Evolutionary conservation across 2,329 filamentous ascomycete genomes (phyloP).

Genomic region (Aureobasidium sp.): DNA sequence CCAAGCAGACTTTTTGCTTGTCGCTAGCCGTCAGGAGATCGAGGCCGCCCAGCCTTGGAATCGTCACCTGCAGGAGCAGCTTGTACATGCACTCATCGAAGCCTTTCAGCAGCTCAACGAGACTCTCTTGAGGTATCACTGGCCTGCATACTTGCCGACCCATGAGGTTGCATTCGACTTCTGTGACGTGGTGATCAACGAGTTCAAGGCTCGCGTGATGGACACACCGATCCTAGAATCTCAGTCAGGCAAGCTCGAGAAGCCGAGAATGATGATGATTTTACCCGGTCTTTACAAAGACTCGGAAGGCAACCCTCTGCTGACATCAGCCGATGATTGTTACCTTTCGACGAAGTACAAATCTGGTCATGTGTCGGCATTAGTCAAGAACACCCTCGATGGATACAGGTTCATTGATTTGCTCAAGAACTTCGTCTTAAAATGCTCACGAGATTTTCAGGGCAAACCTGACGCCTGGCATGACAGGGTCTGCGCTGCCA

Average conservation of each 20-base stretch:
- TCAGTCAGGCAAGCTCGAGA: not conserved
- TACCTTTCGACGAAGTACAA: not conserved
- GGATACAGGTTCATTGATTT: slow-evolving; percentile 11
- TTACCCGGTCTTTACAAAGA: not conserved
- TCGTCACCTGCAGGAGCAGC: not conserved
- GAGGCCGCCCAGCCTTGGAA: slow-evolving; percentile 18
- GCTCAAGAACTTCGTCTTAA: slow-evolving; percentile 9
- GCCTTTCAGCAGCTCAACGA: slow-evolving; percentile 16
- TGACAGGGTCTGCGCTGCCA: not conserved
- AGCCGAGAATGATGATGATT: slow-evolving; percentile 1
- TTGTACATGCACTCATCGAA: slow-evolving; percentile 13
- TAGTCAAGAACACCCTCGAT: not conserved
- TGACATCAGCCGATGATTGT: not conserved
- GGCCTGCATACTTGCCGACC: slow-evolving; percentile 16
- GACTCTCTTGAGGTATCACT: slow-evolving; percentile 17
- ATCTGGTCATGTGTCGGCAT: not conserved
- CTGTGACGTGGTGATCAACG: not conserved
- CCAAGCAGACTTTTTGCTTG: slow-evolving; percentile 23
- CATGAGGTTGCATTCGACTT: not conserved
- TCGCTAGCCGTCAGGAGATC: slow-evolving; percentile 19
- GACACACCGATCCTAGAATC: not conserved
- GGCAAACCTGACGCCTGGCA: slow-evolving; percentile 14
- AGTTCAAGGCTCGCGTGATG: not conserved
- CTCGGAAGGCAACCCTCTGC: not conserved
- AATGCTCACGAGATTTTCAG: not conserved